Evolutionary conservation across 768 basidiomycete genomes (phyloP).

Genomic region (Fomitopsis pulvina): DNA sequence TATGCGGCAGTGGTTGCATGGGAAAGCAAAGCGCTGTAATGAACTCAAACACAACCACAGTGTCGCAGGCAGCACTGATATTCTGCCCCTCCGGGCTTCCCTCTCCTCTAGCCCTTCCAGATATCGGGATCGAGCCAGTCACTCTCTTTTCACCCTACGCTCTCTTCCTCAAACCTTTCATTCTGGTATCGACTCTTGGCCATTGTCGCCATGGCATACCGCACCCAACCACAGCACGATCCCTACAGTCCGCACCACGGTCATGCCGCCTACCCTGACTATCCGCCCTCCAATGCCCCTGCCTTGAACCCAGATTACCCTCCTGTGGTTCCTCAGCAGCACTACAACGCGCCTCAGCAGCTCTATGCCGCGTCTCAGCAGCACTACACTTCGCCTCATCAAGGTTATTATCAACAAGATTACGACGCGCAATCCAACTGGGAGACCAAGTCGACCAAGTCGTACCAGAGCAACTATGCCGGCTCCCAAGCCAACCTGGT

Average conservation of each 20-base stretch:
- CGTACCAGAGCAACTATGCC: conserved; percentile 56
- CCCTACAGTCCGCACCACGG: conserved; percentile 15
- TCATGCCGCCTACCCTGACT: conserved; percentile 11
- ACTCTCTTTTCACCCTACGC: conserved; percentile 2
- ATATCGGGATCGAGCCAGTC: background rate
- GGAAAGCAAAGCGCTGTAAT: background rate
- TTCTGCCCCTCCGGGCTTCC: background rate
- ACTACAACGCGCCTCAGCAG: conserved; percentile 7
- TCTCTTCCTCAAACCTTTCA: conserved; percentile 10
- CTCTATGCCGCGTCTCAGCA: conserved; percentile 11
- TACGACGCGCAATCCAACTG: conserved; percentile 26
- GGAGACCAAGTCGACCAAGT: conserved; percentile 50
- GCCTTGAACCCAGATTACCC: conserved; percentile 12
- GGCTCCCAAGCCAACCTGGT: conserved; percentile 73
- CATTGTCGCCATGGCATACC: conserved; percentile 22
- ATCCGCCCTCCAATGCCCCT: conserved; percentile 9
- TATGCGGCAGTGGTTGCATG: background rate
- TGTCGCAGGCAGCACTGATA: conserved; percentile 5
- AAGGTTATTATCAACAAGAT: conserved; percentile 13
- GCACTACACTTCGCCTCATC: conserved; percentile 6
- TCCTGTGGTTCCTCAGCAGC: conserved; percentile 10
- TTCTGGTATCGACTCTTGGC: background rate
- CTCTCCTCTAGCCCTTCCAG: background rate
- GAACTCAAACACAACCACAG: conserved; percentile 1
- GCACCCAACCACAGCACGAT: conserved; percentile 18